Evolutionary conservation across 345 rosid genomes (phyloP).

Genomic region (Corymbia maculata): DNA sequence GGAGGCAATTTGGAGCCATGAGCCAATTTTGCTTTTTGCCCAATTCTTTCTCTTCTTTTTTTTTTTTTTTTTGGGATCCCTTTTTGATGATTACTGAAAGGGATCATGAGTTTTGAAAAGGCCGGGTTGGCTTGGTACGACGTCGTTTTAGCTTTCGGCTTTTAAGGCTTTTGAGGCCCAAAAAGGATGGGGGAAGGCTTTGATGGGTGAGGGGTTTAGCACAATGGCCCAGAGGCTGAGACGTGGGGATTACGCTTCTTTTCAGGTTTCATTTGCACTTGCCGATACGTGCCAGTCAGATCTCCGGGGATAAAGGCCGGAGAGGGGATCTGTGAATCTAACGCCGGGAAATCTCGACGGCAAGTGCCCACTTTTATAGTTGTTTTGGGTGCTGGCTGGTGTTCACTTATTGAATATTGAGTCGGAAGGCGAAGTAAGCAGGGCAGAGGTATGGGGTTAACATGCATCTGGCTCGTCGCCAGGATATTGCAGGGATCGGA

Average conservation of each 20-base stretch:
- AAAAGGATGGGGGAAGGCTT: neutral
- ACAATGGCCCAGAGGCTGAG: neutral
- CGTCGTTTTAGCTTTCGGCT: neutral
- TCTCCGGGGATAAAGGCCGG: neutral
- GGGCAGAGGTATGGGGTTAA: neutral
- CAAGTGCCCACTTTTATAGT: too few species aligned
- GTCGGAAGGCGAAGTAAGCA: neutral
- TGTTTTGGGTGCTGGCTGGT: fast-evolving
- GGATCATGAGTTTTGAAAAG: neutral
- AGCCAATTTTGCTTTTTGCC: neutral
- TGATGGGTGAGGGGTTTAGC: neutral
- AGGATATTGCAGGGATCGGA: fast-evolving
- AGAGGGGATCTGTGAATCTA: neutral
- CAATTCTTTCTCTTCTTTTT: neutral
- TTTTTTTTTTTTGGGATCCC: neutral
- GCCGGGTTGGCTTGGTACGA: neutral
- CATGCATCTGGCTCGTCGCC: neutral
- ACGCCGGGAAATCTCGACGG: neutral
- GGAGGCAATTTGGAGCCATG: neutral
- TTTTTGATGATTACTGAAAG: neutral
- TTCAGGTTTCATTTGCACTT: neutral
- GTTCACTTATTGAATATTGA: too few species aligned
- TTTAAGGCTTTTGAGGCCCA: neutral
- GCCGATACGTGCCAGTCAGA: neutral
- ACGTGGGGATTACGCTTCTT: neutral